These are phyloP conservation scores for Stephania cephalantha DNA, from an alignment of 164 flowering plant genomes.

Conservation along the genomic window DNA sequence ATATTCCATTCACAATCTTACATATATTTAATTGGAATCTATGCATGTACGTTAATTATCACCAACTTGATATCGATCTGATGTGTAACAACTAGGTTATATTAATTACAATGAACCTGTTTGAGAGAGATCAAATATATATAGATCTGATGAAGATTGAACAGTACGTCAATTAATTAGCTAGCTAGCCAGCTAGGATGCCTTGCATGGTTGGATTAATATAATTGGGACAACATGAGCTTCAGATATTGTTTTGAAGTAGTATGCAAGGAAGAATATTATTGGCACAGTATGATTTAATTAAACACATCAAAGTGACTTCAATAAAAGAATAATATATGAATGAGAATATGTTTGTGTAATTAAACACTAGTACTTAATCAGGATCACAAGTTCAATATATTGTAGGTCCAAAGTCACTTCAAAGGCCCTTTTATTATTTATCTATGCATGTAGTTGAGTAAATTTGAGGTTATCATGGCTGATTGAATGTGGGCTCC, in stretches of 20 bases:
- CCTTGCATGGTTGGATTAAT: not conserved
- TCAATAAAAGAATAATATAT: not conserved
- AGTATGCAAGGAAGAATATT: not conserved
- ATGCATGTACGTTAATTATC: not conserved
- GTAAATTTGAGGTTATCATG: slow-evolving; percentile 8
- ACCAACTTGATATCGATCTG: not conserved
- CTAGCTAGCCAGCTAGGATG: not conserved
- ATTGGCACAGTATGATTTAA: not conserved
- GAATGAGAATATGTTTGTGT: not conserved
- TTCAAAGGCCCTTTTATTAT: not conserved
- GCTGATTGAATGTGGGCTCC: slow-evolving; percentile 5
- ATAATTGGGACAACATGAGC: not conserved
- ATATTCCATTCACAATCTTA: no score
- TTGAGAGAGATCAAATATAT: not conserved
- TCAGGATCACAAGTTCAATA: not conserved
- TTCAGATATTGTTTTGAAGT: slow-evolving; percentile 1
- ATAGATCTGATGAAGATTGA: not conserved
- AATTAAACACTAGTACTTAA: not conserved
- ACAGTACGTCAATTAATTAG: not conserved
- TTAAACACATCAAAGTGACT: not conserved
- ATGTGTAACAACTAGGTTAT: not conserved
- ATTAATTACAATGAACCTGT: not conserved
- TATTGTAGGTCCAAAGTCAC: slow-evolving; percentile 1
- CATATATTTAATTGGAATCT: not conserved
- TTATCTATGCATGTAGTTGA: not conserved